Conservation (phyloP, 2,329 filamentous ascomycete species). For the Dendrostoma leiphaemia region DNA sequence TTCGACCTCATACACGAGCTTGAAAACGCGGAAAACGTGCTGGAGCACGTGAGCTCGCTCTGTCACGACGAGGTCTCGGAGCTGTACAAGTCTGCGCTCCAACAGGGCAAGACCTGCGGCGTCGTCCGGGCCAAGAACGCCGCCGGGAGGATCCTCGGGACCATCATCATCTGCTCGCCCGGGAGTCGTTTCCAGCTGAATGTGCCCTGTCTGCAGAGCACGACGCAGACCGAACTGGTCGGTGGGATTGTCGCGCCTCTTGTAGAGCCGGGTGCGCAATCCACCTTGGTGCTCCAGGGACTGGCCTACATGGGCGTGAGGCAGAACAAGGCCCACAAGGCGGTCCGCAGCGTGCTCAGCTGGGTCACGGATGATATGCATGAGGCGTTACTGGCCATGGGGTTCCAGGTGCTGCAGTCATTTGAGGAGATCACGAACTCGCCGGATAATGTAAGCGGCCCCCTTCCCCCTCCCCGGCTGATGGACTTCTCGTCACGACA, state of each 20-base stretch:
- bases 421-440: conserved; percentile 79
- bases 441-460: conserved; percentile 45
- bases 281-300: conserved; percentile 70
- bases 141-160: conserved; percentile 69
- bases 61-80: conserved; percentile 76
- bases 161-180: conserved; percentile 74
- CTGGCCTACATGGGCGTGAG: conserved; percentile 77
- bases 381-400: conserved; percentile 75
- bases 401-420: conserved; percentile 73
- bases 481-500: no score
- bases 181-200: conserved; percentile 66
- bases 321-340: conserved; percentile 77
- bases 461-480: no score
- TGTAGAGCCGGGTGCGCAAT: conserved; percentile 67
- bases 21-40: conserved; percentile 71
- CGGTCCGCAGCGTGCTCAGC: conserved; percentile 70
- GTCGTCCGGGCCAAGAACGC: conserved; percentile 79
- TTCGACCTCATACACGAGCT: conserved; percentile 83
- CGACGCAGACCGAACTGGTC: conserved; percentile 40
- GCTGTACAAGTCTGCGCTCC: conserved; percentile 74
- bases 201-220: conserved; percentile 65
- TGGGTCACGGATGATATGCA: conserved; percentile 75
- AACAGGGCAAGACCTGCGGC: conserved; percentile 69
- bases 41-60: conserved; percentile 71
- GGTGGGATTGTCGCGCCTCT: conserved; percentile 81